Evolutionary conservation across 805 yeast species (phyloP).

Genomic region (Lachancea meyersii): DNA sequence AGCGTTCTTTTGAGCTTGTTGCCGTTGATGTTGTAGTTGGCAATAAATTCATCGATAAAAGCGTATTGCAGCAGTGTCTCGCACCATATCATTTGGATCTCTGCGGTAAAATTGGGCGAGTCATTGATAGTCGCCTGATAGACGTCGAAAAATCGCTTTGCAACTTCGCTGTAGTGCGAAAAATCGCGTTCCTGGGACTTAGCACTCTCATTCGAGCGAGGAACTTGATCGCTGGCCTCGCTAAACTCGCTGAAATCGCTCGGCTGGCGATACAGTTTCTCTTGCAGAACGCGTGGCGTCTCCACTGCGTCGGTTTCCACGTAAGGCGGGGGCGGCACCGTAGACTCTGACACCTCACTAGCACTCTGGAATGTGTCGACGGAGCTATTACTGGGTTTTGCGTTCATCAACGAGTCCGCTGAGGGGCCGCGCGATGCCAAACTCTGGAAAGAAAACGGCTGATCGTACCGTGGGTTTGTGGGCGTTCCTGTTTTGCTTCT

Average conservation of each 20-base stretch:
- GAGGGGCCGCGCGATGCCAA: neutral
- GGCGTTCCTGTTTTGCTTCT: neutral
- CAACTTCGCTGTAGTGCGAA: slow-evolving; percentile 18
- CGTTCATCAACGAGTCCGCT: slow-evolving; percentile 4
- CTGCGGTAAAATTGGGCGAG: slow-evolving; percentile 38
- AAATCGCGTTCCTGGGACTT: slow-evolving; percentile 9
- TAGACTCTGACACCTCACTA: slow-evolving; percentile 1
- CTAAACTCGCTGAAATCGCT: neutral
- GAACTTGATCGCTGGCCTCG: neutral
- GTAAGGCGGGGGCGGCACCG: slow-evolving; percentile 19
- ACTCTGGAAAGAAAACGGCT: slow-evolving; percentile 11
- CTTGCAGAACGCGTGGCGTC: slow-evolving; percentile 11
- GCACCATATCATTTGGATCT: slow-evolving; percentile 60
- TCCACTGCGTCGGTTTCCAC: slow-evolving; percentile 14
- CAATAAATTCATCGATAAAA: slow-evolving; percentile 37
- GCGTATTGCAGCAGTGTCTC: slow-evolving; percentile 45
- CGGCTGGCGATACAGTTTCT: slow-evolving; percentile 15
- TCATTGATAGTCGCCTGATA: slow-evolving; percentile 25
- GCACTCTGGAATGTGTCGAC: slow-evolving; percentile 10
- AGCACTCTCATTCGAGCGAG: neutral
- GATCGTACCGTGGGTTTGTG: slow-evolving; percentile 11
- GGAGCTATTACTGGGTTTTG: slow-evolving; percentile 2
- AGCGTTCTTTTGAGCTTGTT: slow-evolving; percentile 36
- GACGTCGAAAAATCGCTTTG: slow-evolving; percentile 19
- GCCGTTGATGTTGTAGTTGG: slow-evolving; percentile 44